Conservation (phyloP, 208 protist species). For the Wallacemonas collosoma region DNA sequence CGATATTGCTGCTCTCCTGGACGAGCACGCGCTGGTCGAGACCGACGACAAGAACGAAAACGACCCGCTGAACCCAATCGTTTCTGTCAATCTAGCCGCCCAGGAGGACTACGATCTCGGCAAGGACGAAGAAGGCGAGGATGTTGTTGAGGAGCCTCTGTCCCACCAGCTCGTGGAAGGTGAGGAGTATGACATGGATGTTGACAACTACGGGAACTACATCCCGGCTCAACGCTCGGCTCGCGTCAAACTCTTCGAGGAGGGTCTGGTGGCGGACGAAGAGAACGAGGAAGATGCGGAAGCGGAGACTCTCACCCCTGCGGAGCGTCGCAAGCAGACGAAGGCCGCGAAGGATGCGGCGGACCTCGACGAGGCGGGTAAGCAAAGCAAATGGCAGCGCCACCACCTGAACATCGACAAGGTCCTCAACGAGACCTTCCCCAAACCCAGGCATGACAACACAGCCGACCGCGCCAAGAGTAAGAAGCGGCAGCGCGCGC, state of each 20-base stretch:
- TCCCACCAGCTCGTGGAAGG: conserved; percentile 76
- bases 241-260: conserved; percentile 74
- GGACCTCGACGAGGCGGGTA: conserved; percentile 48
- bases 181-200: conserved; percentile 81
- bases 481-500: conserved; percentile 44
- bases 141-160: conserved; percentile 23
- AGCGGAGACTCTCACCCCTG: conserved; percentile 26
- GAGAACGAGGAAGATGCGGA: conserved; percentile 21
- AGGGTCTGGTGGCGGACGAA: conserved; percentile 49
- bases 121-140: conserved; percentile 38
- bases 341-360: conserved; percentile 46
- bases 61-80: conserved; percentile 79
- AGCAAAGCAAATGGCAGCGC: conserved; percentile 76
- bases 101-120: conserved; percentile 88
- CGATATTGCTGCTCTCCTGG: conserved; percentile 34
- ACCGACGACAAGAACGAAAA: conserved; percentile 56
- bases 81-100: conserved; percentile 72
- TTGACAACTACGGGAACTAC: conserved; percentile 92
- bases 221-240: conserved; percentile 64
- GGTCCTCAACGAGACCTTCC: conserved; percentile 84
- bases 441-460: conserved; percentile 56
- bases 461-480: conserved; percentile 26
- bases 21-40: conserved; percentile 49
- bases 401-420: conserved; percentile 87
- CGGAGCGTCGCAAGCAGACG: conserved; percentile 20